Conservation (phyloP, 495 filamentous ascomycete genomes). For the Pseudoneurospora amorphoporcata region DNA sequence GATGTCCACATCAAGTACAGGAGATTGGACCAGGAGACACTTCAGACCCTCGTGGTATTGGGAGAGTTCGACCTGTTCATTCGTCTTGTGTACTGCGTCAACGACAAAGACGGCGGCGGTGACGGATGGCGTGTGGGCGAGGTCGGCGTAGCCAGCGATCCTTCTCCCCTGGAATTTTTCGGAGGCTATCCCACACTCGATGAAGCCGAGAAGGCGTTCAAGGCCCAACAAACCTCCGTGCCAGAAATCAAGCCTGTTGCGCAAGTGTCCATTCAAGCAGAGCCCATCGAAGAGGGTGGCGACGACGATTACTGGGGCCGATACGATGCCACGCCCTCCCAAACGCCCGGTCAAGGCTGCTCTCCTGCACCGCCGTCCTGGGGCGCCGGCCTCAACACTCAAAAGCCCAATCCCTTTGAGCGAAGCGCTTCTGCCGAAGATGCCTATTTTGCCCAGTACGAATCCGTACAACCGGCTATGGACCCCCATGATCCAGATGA, state of each 20-base stretch:
- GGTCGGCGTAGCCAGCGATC: constrained; percentile 48
- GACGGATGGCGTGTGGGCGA: constrained; percentile 81
- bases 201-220: constrained; percentile 36
- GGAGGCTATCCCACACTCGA: constrained; percentile 28
- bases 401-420: constrained; percentile 21
- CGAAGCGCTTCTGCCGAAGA: constrained; percentile 45
- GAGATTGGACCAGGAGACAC: constrained; percentile 74
- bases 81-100: constrained; percentile 40
- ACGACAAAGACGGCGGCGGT: constrained; percentile 55
- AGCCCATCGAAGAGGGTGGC: constrained; percentile 50
- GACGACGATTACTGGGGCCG: constrained; percentile 92
- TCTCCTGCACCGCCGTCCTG: constrained; percentile 42
- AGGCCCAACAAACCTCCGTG: constrained; percentile 16
- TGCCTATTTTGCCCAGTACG: constrained; percentile 81
- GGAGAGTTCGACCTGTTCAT: constrained; percentile 44
- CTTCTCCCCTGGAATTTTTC: constrained; percentile 30
- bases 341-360: constrained; percentile 58
- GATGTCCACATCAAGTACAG: constrained; percentile 60
- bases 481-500: constrained; percentile 77
- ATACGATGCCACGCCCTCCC: constrained; percentile 76
- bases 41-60: constrained; percentile 56
- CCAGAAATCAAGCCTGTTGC: neutral
- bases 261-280: constrained; percentile 11
- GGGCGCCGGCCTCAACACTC: constrained; percentile 4
- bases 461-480: constrained; percentile 79